phyloP scores from a whole-genome alignment of 2,329 filamentous ascomycete species.

The Lachnellula cervina region DNA sequence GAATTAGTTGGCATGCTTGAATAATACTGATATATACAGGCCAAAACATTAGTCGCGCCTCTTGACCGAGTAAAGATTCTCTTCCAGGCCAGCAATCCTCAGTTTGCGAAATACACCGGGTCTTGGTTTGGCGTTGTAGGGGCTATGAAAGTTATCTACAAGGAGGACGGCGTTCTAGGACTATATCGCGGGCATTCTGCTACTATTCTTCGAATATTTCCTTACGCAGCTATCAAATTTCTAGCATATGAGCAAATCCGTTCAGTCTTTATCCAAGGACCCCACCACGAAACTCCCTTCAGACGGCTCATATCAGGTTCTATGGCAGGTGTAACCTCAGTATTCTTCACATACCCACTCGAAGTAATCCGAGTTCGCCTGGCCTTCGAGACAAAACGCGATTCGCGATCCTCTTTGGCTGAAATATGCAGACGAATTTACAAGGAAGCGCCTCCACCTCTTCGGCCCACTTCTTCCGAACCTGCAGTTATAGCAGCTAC shows the following conservation, averaged over 20 bases:
- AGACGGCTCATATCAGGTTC: constrained; percentile 71
- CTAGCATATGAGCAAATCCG: constrained; percentile 96
- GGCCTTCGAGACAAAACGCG: constrained; percentile 84
- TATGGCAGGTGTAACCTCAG: constrained; percentile 78
- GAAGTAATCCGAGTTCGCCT: constrained; percentile 90
- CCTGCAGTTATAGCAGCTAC: constrained; percentile 37
- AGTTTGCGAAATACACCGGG: constrained; percentile 88
- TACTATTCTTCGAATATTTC: constrained; percentile 89
- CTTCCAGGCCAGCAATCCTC: constrained; percentile 91
- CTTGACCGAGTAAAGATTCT: constrained; percentile 98
- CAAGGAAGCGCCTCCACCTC: constrained; percentile 55
- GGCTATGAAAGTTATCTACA: constrained; percentile 80
- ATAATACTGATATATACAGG: constrained; percentile 46
- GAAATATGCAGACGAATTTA: constrained; percentile 85
- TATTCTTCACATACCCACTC: constrained; percentile 93
- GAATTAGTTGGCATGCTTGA: background rate
- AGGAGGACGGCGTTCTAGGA: constrained; percentile 65
- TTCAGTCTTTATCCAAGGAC: constrained; percentile 65
- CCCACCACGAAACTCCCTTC: constrained; percentile 71
- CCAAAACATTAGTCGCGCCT: constrained; percentile 91
- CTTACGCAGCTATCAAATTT: constrained; percentile 97
- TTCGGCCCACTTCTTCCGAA: constrained; percentile 37
- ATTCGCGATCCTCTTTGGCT: constrained; percentile 64
- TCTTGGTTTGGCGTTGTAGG: constrained; percentile 80
- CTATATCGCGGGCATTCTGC: constrained; percentile 93